Base-by-base conservation (phyloP, 176 grass and related monocot species). In the Aegilops longissima region DNA sequence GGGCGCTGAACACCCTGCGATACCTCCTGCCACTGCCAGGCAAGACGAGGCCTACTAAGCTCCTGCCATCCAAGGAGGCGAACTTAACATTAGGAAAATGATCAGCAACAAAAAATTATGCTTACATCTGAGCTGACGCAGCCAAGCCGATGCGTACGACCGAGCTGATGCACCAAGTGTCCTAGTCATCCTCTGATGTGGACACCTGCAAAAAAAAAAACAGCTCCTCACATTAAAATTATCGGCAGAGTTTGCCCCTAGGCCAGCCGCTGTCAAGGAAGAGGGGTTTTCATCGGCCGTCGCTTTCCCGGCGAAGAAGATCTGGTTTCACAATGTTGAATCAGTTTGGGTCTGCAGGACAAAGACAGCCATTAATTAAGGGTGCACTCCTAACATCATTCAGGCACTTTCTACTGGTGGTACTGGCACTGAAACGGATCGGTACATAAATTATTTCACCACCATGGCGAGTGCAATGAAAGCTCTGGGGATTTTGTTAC, bases 161-260 rank as follows among this genome's bases (percentile, higher is more conserved):
- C 21, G 10, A 29, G 69, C 61, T n/a, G 4, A 39, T 4, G 21
- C 23, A 20, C 24, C 71, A 58, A 82, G 31, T 77, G 62, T 68
- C 79, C 79, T 39, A 76, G 71, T 82, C 45, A 87, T 73, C 39
- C 61, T 27, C 7, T 34, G 78, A 82, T 56, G 69, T 12, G 66
- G 82, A 56, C n/a, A 82, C 23, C 10, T 49, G 44, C 5, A 29
- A 54, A 54, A 42, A 52, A 52, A 40, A 23, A 13, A 61, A 36
- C 10, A 59, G 11, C 17, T 31, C 20, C 24, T 5, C 5, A 2
- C 24, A 76, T 9, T 31, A 14, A 25, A 38, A 24, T 63, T 24
- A 31, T 1, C 17, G 5, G 56, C 33, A n/a, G 17, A 70, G 13
- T 42, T n/a, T 72, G 3, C 36, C 69, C 38, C 9, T 38, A 70